Evolutionary conservation across 805 yeast species (phyloP), one percentile per base, ranked within the genome.

Genomic region (Yamadazyma nakazawae): DNA sequence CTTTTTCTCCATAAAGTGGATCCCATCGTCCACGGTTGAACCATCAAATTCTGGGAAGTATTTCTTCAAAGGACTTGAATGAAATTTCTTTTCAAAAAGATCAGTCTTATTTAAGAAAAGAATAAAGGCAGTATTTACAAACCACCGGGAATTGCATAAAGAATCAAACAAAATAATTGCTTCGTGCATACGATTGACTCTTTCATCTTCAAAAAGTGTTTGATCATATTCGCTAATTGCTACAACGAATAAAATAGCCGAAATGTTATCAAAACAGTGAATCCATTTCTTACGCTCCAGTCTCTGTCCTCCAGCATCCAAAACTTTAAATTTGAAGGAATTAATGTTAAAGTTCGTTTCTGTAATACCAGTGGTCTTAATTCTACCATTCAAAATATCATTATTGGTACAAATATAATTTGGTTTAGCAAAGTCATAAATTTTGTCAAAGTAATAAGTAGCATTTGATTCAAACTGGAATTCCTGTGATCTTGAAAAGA

Each of bases 281-380:
- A 91, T 87, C 97, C 97, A 91, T 63, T 91, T 91, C 56, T 85
- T 81, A 50, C 97, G 76, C 63, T 91, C 97, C 17, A 88, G 81
- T 50, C 97, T 70, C 67, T 91, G 97, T 1, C 99, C 99, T 44
- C 99, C 99, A 3, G 97, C 98, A 72, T 94, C 99, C 25, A 90
- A 69, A 36, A 94, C 88, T 58, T 81, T 82, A 62, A 91, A 84
- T 53, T 75, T 79, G 40, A 81, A 76, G 2, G 80, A 75, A 42
- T 72, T 72, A 50, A 92, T 80, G 46, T 75, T 74, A 67, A 94
- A 91, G 45, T 75, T 78, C 5, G 94, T 85, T 63, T 92, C 96
- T 1, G 95, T 86, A 44, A 94, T 89, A 2, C 99, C 99, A 0
- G 97, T 91, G 12, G 99, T 92, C 67, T 92, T 91, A 57, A 94